Percentiles rank a stretch among this genome's conserved stretches.
phyloP scores from a whole-genome alignment of 2,329 filamentous ascomycete species.

The Fusarium torreyae region DNA sequence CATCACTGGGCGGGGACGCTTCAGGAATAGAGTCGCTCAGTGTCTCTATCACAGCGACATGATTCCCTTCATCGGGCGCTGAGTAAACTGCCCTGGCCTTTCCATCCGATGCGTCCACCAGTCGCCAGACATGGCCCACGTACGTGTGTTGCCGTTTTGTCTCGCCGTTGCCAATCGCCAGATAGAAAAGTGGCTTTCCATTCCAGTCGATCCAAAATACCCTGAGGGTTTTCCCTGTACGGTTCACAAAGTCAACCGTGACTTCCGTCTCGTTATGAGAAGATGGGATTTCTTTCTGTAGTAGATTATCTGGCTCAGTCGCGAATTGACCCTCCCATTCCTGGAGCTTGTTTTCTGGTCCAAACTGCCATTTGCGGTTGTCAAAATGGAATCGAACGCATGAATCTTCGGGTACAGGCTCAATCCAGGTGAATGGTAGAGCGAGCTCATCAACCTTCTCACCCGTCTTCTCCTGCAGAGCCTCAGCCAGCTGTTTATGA shows the following conservation, averaged over 20 bases:
- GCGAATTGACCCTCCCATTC: conserved; percentile 41
- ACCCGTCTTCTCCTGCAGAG: conserved; percentile 25
- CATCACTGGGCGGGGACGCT: background rate
- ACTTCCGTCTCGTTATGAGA: conserved; percentile 17
- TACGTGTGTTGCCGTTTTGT: conserved; percentile 39
- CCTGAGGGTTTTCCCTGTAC: conserved; percentile 33
- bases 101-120: conserved; percentile 31
- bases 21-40: conserved; percentile 10
- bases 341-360: conserved; percentile 25
- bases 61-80: conserved; percentile 22
- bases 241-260: conserved; percentile 48
- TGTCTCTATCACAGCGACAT: conserved; percentile 34
- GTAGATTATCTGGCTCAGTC: conserved; percentile 11
- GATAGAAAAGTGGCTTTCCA: conserved; percentile 34
- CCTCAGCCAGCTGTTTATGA: conserved; percentile 41
- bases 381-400: conserved; percentile 41
- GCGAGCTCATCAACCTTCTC: conserved; percentile 16
- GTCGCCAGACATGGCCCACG: conserved; percentile 43
- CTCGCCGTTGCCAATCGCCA: conserved; percentile 28
- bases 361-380: conserved; percentile 41
- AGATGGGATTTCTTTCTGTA: conserved; percentile 44
- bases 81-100: conserved; percentile 30
- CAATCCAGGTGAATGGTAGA: conserved; percentile 47
- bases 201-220: conserved; percentile 48
- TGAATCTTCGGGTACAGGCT: conserved; percentile 24